Evolutionary conservation across 306 rosid species (phyloP), one percentile per base, ranked within the genome.

Genomic region (Lotus japonicus): DNA sequence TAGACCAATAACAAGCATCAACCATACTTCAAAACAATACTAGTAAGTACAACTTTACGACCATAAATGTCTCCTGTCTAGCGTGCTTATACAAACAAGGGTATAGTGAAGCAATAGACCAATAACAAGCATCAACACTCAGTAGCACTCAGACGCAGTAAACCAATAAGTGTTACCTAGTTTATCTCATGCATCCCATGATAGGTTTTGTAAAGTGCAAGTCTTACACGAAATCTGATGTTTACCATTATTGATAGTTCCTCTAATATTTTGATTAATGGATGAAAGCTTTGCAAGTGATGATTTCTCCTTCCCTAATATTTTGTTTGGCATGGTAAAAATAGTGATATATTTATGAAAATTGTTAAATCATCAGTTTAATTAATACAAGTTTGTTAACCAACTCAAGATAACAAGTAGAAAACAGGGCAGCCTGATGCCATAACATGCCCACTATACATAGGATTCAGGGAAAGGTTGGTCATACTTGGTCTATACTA

Each of bases 41-140:
- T 15, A 57, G 50, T 19, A 68, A 57, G 62, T 58, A 42, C 19
- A 77, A 42, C 43, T 54, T 41, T 45, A 68, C 50, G 11, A 5
- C 16, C 15, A 16, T 48, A 73, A 43, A 76, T 46, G 7, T 54
- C 36, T 31, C 36, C 36, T 4, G 7, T 5, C 41, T 55, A 31
- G 11, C 10, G 58, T 67, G 61, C 44, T 58, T 41, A 68, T 70
- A 58, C 7, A 23, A 49, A 26, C 60, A 67, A 50, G 39, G 15
- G 64, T 26, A 52, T 39, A 61, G 69, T 45, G 71, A 52, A 26
- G 1, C 42, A 52, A 35, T 44, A 43, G 38, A 44, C 51, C 63
- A 80, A 70, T 14, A 54, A 55, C 12, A 65, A 35, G 59, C 42
- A 42, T 66, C 68, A 80, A 59, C 39, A 53, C 54, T 53, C 49